Evolutionary conservation across 2,329 filamentous ascomycete species (phyloP), one percentile per base, ranked within the genome.

Genomic region (Aschersonia sp.): DNA sequence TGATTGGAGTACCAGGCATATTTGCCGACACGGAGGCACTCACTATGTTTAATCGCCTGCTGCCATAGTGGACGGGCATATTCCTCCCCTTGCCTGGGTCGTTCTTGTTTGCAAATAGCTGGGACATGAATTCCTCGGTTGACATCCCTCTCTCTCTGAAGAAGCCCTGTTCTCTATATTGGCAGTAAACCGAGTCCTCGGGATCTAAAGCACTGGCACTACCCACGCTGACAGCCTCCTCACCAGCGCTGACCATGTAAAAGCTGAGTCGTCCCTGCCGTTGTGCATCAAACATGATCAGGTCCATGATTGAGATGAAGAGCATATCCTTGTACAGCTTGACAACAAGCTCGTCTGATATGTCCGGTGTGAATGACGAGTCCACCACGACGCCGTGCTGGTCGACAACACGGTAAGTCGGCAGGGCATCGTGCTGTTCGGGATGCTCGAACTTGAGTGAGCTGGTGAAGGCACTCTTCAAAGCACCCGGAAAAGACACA

Each of bases 241-340:
- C 89, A 50, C 89, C 89, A 0, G 89, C 86, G 40, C 85, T 91
- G 59, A 91, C 91, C 86, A 98, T 97, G 67, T 98, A 98, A 67
- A 98, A 98, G 64, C 84, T 89, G 48, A 95, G 68, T 28, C 88
- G 80, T n/a, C 89, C 89, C 66, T 98, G 92, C 44, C 92, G 76
- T 66, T 98, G 92, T 0, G 92, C 89, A 59, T 98, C 92, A 60
- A 95, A 96, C 89, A 97, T 97, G 62, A 97, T 85, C 48, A 94
- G 65, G 61, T 98, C 92, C 88, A 98, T 92, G 55, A 97, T 85
- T 48, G 84, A 80, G 7, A 82, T 70, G 38, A 72, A 75, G 7
- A 84, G 58, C 81, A 85, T 84, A 56, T 81, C 77, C 50, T 68
- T 73, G 63, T 83, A 83, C 46, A 81, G 65, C 59, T 78, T 75